phyloP scores from a whole-genome alignment of 495 filamentous ascomycete genomes.

The Penicillium crystallinum region DNA sequence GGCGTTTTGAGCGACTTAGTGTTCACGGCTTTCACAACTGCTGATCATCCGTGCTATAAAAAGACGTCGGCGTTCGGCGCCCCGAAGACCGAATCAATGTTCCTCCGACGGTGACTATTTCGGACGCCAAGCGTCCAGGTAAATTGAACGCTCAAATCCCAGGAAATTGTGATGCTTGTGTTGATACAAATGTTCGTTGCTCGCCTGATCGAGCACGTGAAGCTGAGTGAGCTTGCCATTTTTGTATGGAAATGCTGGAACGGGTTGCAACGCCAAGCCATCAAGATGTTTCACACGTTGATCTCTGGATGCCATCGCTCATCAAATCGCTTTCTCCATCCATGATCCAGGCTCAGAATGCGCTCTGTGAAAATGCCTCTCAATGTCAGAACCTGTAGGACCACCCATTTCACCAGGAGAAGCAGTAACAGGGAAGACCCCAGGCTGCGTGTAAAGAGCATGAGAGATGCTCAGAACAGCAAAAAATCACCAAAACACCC shows the following conservation, averaged over 20 bases:
- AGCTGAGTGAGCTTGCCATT: too few species aligned
- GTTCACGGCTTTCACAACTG: too few species aligned
- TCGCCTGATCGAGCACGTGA: too few species aligned
- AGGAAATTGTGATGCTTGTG: too few species aligned
- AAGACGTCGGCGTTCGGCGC: neutral
- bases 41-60: neutral
- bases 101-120: neutral
- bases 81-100: neutral
- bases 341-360: constrained; percentile 20
- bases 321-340: constrained; percentile 8
- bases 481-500: constrained; percentile 32
- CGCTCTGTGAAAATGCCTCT: constrained; percentile 22
- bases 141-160: too few species aligned
- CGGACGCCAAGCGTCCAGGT: too few species aligned
- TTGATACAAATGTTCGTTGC: too few species aligned
- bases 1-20: too few species aligned
- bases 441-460: constrained; percentile 20
- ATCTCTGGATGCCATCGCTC: neutral
- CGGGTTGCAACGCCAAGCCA: neutral
- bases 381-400: constrained; percentile 21
- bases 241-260: neutral
- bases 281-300: constrained; percentile 1
- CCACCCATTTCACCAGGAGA: constrained; percentile 17
- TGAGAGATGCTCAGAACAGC: constrained; percentile 28
- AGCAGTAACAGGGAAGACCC: constrained; percentile 20